Evolutionary conservation across 495 filamentous ascomycete species (phyloP).

Genomic region (Penicillium crystallinum): DNA sequence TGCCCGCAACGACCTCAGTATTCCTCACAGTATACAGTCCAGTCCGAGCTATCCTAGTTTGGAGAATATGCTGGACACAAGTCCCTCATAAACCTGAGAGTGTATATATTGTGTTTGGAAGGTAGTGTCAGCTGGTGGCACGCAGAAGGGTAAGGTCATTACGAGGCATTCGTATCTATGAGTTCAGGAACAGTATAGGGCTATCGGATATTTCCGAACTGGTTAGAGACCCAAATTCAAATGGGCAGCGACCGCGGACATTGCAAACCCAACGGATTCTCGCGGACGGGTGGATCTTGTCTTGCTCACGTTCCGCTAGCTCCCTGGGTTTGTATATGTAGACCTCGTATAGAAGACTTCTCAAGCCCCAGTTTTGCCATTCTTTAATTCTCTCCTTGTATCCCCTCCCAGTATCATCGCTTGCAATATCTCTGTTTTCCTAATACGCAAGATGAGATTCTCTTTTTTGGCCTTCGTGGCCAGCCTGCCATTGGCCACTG

Average conservation of each 20-base stretch:
- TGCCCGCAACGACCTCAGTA: neutral
- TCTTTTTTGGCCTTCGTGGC: constrained; percentile 22
- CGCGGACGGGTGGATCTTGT: neutral
- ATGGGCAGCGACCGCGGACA: neutral
- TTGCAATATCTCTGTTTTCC: neutral
- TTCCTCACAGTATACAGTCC: no score
- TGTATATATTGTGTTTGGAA: no score
- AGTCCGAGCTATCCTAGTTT: no score
- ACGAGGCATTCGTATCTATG: no score
- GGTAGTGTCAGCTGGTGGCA: no score
- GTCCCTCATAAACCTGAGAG: no score
- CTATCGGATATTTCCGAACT: neutral
- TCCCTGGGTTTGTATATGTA: neutral
- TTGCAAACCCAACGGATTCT: neutral
- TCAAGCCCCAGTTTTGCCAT: neutral
- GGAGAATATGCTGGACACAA: no score
- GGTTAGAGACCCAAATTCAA: neutral
- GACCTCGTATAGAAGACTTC: neutral
- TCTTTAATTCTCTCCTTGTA: neutral
- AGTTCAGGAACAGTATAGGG: neutral
- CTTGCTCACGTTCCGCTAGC: neutral
- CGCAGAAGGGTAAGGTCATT: no score
- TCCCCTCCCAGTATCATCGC: neutral
- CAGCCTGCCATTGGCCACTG: constrained; percentile 40
- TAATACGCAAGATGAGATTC: constrained; percentile 20